phyloP scores from a whole-genome alignment of 179 eudicot species.

The Corrigiola litoralis region DNA sequence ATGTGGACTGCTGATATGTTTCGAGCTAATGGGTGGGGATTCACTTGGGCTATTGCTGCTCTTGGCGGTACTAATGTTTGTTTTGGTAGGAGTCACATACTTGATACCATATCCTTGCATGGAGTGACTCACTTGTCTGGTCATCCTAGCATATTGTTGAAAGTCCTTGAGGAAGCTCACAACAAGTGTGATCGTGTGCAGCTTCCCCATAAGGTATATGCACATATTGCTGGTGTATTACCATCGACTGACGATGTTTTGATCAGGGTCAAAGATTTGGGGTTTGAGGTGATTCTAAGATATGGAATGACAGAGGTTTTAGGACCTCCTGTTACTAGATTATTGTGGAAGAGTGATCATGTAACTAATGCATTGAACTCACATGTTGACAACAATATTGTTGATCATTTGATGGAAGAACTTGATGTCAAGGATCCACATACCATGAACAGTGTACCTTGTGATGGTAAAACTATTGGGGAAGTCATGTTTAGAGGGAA shows the following conservation, averaged over 20 bases:
- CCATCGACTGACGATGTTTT: conserved; percentile 48
- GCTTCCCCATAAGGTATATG: conserved; percentile 19
- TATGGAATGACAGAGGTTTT: conserved; percentile 73
- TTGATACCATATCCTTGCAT: conserved; percentile 28
- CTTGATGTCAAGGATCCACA: conserved; percentile 24
- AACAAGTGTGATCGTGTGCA: conserved; percentile 26
- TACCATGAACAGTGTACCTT: conserved; percentile 27
- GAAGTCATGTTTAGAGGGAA: conserved; percentile 32
- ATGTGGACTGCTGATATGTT: conserved; percentile 75
- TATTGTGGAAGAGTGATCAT: conserved; percentile 19
- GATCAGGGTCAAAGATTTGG: conserved; percentile 41
- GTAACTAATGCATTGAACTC: conserved; percentile 5
- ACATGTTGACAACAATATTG: conserved; percentile 18
- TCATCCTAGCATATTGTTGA: conserved; percentile 32
- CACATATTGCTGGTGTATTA: conserved; percentile 61
- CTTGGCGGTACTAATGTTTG: conserved; percentile 62
- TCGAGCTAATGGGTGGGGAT: conserved; percentile 73
- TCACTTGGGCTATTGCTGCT: conserved; percentile 54
- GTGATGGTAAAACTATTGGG: conserved; percentile 22
- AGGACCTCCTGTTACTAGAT: conserved; percentile 51
- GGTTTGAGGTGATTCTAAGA: conserved; percentile 49
- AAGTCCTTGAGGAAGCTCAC: conserved; percentile 23
- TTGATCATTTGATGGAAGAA: conserved; percentile 20
- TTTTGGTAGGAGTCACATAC: conserved; percentile 18
- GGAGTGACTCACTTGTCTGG: conserved; percentile 56